phyloP scores from a whole-genome alignment of 208 protist species.

The Trypanosoma grayi region DNA sequence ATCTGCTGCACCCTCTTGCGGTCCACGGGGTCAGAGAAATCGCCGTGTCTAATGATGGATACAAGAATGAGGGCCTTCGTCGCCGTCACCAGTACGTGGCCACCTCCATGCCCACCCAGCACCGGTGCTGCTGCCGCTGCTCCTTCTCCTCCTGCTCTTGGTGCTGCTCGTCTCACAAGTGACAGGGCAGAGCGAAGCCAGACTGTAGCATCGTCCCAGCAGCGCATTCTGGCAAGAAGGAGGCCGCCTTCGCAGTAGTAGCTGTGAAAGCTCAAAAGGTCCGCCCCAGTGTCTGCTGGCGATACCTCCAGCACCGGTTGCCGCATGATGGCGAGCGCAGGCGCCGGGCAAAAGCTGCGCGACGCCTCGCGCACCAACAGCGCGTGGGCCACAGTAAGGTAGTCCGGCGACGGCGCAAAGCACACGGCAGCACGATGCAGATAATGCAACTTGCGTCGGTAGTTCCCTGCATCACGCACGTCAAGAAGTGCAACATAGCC shows the following conservation, averaged over 20 bases:
- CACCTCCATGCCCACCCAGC: not conserved
- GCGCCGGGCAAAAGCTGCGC: conserved; percentile 7
- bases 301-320: conserved; percentile 30
- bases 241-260: conserved; percentile 53
- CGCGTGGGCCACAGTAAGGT: conserved; percentile 41
- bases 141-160: not conserved
- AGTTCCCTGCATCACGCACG: not conserved
- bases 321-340: conserved; percentile 39
- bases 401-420: conserved; percentile 8
- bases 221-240: conserved; percentile 26
- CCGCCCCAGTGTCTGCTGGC: conserved; percentile 33
- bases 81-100: conserved; percentile 9
- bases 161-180: not conserved
- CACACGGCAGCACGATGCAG: conserved; percentile 13
- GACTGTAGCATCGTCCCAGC: conserved; percentile 40
- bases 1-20: conserved; percentile 16
- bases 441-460: conserved; percentile 18
- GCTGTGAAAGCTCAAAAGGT: conserved; percentile 34
- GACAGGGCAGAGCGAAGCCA: conserved; percentile 19
- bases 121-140: not conserved
- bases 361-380: conserved; percentile 31
- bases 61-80: conserved; percentile 27
- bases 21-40: not conserved
- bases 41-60: conserved; percentile 20
- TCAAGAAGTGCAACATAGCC: conserved; percentile 36